A percentile compares a stretch with the other conserved stretches of the same genome.
phyloP scores from a whole-genome alignment of 306 rosid genomes.

The Cicer yamashitae region DNA sequence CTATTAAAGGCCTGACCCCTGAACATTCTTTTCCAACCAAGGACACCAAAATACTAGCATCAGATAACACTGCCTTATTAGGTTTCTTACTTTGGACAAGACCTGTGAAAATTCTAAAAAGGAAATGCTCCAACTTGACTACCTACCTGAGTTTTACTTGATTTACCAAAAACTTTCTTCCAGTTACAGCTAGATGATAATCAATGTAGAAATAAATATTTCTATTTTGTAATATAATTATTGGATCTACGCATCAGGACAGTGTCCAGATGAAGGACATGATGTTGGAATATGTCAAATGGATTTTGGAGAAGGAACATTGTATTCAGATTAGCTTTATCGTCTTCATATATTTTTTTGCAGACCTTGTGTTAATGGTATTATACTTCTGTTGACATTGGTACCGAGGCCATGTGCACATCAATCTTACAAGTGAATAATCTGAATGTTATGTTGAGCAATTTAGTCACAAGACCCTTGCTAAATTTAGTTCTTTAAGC shows the following conservation, averaged over 20 bases:
- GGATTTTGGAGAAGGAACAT: constrained; percentile 37
- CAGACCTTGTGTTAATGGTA: constrained; percentile 30
- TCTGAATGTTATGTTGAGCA: constrained; percentile 6
- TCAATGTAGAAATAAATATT: background rate
- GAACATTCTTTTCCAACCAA: constrained; percentile 15
- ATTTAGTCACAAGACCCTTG: constrained; percentile 14
- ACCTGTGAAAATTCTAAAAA: constrained; percentile 10
- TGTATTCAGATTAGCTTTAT: constrained; percentile 28
- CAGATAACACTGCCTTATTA: constrained; percentile 20
- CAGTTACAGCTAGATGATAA: constrained; percentile 19
- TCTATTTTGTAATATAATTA: constrained; percentile 7
- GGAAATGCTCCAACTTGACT: constrained; percentile 35
- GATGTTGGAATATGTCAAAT: constrained; percentile 20
- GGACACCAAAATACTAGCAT: constrained; percentile 17
- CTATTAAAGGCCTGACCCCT: background rate
- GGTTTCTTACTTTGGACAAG: constrained; percentile 32
- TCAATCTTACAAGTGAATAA: constrained; percentile 22
- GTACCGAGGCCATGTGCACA: background rate
- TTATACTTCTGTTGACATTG: constrained; percentile 12
- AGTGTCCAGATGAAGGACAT: constrained; percentile 25
- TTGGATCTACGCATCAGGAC: constrained; percentile 19
- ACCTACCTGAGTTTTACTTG: constrained; percentile 18
- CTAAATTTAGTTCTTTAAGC: constrained; percentile 16
- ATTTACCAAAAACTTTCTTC: constrained; percentile 13
- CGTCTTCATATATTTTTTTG: background rate